Evolutionary conservation across 1,284 basidiomycete genomes (phyloP), one percentile per base, ranked within the genome.

Genomic region (Athelia psychrophila): DNA sequence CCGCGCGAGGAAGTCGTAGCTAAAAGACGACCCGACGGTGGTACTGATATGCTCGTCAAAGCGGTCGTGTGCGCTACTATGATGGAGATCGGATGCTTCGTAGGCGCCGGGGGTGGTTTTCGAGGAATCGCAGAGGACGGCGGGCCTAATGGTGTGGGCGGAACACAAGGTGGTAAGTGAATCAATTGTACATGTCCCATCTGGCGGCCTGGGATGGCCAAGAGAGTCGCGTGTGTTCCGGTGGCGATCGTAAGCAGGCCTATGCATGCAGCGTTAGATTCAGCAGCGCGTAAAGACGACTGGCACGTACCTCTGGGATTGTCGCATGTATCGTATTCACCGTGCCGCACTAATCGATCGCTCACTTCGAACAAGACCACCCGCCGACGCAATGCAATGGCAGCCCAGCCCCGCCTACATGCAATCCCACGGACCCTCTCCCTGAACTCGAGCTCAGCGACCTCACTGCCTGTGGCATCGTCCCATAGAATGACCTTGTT

Each of bases 401-500:
- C 86, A 44, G 97, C 80, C 80, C 88, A 91, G 13, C 89, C 88
- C 25, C 88, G 77, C 56, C 95, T 75, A 57, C 86, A 91, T 1
- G 85, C 83, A 35, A 98, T 69, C 0, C 92, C 93, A 48, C 90
- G 76, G 1, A 97, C 92, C 49, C 81, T 78, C 68, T 96, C 93
- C 55, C 90, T 84, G 64, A 98, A 97, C 71, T 97, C 94, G 50
- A 98, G 79, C 68, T 96, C 92, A 24, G 90, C 91, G 35, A 95
- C 86, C 60, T 94, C 87, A 48, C 76, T 72, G 3, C 83, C 85
- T 2, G 80, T 71, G 2, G 77, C 78, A 69, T 94, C 92, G 69
- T 97, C 89, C 86, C 91, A 97, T 45, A 98, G 69, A 51, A 97
- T 79, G 45, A 95, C 91, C 74, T 97, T 98, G 75, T 98, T 98